These are phyloP conservation scores for Citrus trifoliata DNA, from an alignment of 345 rosid genomes.

Conservation along the genomic window DNA sequence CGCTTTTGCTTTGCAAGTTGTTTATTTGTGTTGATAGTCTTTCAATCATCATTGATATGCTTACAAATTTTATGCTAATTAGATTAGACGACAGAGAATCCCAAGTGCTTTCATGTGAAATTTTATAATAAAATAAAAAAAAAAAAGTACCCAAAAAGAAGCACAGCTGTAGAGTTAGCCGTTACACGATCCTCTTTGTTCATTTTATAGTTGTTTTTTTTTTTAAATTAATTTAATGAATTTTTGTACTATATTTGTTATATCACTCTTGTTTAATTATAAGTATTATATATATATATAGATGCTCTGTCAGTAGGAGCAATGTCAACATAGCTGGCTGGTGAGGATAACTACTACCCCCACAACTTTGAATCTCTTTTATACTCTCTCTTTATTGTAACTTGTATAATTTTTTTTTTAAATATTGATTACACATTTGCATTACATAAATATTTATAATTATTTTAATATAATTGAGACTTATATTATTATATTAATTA, in stretches of 20 bases:
- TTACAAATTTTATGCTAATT: not conserved
- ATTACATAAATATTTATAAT: too few relatives aligned
- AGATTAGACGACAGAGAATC: constrained; percentile 6
- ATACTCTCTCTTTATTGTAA: not conserved
- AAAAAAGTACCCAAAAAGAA: not conserved
- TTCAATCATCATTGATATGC: not conserved
- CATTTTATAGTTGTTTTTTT: not conserved
- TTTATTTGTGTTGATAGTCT: not conserved
- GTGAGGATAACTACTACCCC: constrained; percentile 46
- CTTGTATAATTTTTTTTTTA: not conserved
- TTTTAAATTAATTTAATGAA: not conserved
- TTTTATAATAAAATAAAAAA: not conserved
- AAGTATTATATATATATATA: not conserved
- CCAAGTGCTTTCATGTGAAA: constrained; percentile 12
- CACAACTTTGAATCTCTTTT: constrained; percentile 23
- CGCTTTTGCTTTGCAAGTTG: not conserved
- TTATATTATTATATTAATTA: too few relatives aligned
- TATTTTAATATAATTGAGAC: too few relatives aligned
- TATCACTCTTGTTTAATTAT: not conserved
- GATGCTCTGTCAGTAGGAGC: constrained; percentile 30
- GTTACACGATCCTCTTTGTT: not conserved
- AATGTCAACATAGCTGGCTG: constrained; percentile 54
- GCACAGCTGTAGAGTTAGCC: constrained; percentile 17
- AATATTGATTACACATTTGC: too few relatives aligned
- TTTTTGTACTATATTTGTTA: not conserved